Evolutionary conservation across 2,329 filamentous ascomycete genomes (phyloP).

Genomic region (Pseudopyrenochaeta lycopersici): DNA sequence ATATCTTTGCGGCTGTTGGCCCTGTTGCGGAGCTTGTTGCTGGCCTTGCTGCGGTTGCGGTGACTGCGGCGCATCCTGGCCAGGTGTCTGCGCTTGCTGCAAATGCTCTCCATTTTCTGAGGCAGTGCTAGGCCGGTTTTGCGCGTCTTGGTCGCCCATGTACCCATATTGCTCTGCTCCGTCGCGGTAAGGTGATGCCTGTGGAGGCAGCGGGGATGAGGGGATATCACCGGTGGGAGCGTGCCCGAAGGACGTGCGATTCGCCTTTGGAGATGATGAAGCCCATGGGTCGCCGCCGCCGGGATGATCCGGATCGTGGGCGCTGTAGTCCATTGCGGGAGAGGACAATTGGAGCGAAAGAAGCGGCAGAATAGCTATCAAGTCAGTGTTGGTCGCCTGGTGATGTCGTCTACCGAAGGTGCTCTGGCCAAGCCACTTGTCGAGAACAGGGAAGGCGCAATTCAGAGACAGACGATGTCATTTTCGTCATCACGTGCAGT

Average conservation of each 20-base stretch:
- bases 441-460: constrained; percentile 39
- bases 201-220: constrained; percentile 51
- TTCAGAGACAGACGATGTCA: constrained; percentile 18
- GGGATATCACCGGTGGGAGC: constrained; percentile 53
- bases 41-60: constrained; percentile 35
- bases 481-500: constrained; percentile 37
- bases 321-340: constrained; percentile 71
- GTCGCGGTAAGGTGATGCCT: constrained; percentile 50
- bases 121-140: constrained; percentile 35
- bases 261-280: constrained; percentile 64
- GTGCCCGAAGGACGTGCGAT: constrained; percentile 57
- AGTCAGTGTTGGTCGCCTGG: constrained; percentile 27
- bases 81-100: constrained; percentile 35
- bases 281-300: constrained; percentile 71
- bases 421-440: constrained; percentile 28
- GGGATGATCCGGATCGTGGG: constrained; percentile 66
- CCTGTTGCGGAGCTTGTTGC: constrained; percentile 51
- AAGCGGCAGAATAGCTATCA: constrained; percentile 26
- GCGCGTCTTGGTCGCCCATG: constrained; percentile 41
- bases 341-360: constrained; percentile 32
- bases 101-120: constrained; percentile 49
- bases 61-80: constrained; percentile 40
- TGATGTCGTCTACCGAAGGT: constrained; percentile 19
- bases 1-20: constrained; percentile 58
- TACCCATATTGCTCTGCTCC: constrained; percentile 46